Evolutionary conservation across 352 stramenopile species (phyloP).

Genomic region (Globisporangium irregulare): DNA sequence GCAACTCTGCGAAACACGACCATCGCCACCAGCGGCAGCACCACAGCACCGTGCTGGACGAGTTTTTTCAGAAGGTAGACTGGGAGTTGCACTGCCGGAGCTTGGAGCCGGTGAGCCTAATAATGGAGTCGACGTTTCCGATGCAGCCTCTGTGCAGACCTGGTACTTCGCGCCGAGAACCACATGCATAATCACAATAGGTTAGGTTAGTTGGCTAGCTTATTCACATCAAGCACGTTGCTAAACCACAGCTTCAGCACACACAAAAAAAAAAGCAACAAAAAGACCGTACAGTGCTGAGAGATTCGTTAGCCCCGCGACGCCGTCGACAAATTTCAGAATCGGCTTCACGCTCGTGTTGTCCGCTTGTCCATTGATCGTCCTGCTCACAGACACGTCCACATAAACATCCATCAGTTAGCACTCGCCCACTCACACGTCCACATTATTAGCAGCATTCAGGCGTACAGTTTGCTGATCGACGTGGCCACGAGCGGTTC

Average conservation of each 20-base stretch:
- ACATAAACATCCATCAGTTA: neutral
- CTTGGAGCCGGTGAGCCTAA: too few relatives aligned
- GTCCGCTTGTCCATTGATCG: neutral
- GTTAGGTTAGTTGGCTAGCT: neutral
- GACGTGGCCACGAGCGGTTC: too few relatives aligned
- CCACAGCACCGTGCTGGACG: too few relatives aligned
- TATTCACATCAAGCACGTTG: neutral
- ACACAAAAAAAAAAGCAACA: neutral
- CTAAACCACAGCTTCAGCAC: neutral
- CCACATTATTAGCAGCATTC: neutral
- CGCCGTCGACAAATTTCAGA: slow-evolving; percentile 6
- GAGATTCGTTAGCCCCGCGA: slow-evolving; percentile 12
- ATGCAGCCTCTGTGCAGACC: too few relatives aligned
- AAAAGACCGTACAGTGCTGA: slow-evolving; percentile 9
- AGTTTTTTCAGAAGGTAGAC: too few relatives aligned
- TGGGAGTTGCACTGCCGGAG: too few relatives aligned
- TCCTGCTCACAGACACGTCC: neutral
- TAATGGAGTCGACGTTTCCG: too few relatives aligned
- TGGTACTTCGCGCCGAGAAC: too few relatives aligned
- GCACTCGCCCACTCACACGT: neutral
- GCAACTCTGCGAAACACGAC: too few relatives aligned
- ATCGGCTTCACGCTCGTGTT: neutral
- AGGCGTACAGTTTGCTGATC: too few relatives aligned
- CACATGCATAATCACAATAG: neutral
- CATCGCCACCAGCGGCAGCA: too few relatives aligned